Base-by-base conservation (phyloP, 2,329 filamentous ascomycete genomes). In the Aspergillus chevalieri region DNA sequence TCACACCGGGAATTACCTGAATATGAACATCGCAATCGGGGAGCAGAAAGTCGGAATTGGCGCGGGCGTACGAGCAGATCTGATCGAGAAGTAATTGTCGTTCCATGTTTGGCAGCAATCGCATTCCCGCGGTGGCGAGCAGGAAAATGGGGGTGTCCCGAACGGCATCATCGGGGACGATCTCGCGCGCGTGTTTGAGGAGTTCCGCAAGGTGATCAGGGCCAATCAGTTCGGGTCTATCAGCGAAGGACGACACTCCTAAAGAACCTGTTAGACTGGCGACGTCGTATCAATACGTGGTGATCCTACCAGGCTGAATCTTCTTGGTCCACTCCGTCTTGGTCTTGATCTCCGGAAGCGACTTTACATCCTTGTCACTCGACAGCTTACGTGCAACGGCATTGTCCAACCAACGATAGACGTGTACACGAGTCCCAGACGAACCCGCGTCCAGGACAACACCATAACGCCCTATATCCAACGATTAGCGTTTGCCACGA, bases 391-490 rank as follows among this genome's bases (percentile, higher is more conserved):
- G 75, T 56, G 87, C 85, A 58, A 78, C 78, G 36, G 81, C 76
- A 56, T 84, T 84, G 64, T 94, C 86, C 64, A 91, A 82, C 93
- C 93, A 98, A 71, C 85, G 83, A 74, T 98, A 98, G 50, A 98
- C 83, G 70, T 98, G 89, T 55, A 95, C 80, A 67, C 93, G 87
- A 63, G 92, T 97, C 67, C 93, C 92, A 63, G 93, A 97, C 70
- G 93, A 97, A 60, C 93, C 93, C 68, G 93, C 93, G 79, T 98
- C 93, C 65, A 98, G 82, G 66, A 98, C 91, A 62, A 97, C 88
- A 67, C 91, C 93, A 78, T 94, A 96, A 74, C 77, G 75, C 77
- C 78, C 78, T 80, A 49, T 39, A 55, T 42, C 39, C 28, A 22
- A 30, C 24, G 39, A 17, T 43, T 28, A 28, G 39, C 36, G 45